Evolutionary conservation across 331 rosid genomes (phyloP).

Genomic region (Quercus tomentella): DNA sequence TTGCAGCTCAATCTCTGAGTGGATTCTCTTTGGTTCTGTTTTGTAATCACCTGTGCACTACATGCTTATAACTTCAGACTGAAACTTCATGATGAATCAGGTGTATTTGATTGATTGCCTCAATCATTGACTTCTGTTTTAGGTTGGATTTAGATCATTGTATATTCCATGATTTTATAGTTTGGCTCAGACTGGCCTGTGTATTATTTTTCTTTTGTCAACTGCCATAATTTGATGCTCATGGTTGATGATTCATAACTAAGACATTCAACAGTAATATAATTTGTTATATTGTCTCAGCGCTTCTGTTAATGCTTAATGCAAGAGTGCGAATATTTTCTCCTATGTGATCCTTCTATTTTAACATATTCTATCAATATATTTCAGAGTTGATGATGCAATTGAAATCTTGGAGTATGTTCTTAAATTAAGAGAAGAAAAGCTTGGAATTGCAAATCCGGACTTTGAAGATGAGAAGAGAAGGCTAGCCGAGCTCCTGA

Average conservation of each 20-base stretch:
- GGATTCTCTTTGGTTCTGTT: not conserved
- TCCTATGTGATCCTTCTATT: constrained; percentile 3
- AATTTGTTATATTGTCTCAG: not conserved
- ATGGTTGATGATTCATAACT: too few species aligned
- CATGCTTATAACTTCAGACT: not conserved
- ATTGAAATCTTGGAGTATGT: constrained; percentile 92
- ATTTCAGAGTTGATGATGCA: constrained; percentile 91
- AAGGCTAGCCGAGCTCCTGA: constrained; percentile 86
- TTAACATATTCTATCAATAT: constrained; percentile 14
- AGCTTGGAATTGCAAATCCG: constrained; percentile 98
- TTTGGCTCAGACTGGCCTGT: not conserved
- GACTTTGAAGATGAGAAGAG: constrained; percentile 99
- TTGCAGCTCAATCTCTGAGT: not conserved
- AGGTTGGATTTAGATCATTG: not conserved
- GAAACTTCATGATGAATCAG: not conserved
- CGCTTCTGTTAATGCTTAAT: not conserved
- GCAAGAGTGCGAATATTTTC: constrained; percentile 3
- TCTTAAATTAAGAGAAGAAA: constrained; percentile 92
- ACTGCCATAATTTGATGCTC: too few species aligned
- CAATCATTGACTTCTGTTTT: not conserved
- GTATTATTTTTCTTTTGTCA: not conserved
- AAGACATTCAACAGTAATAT: not conserved
- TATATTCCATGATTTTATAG: not conserved
- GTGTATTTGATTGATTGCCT: not conserved
- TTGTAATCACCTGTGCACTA: not conserved